Percentiles rank a stretch among this genome's conserved stretches.
Conservation (phyloP, 1,139 yeast genomes). For the Pichia sp. region DNA sequence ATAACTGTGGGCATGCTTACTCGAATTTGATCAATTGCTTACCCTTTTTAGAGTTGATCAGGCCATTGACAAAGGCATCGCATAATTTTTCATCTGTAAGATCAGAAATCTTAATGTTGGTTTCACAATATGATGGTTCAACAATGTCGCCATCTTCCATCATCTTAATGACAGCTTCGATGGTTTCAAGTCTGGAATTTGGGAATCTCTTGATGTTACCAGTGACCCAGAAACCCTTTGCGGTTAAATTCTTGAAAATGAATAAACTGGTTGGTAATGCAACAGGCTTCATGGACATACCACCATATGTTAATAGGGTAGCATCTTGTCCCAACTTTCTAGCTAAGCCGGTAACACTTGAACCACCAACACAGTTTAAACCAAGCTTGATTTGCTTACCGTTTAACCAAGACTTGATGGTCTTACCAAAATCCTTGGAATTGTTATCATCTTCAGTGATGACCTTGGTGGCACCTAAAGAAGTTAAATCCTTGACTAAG, state of each 20-base stretch:
- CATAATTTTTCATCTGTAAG: constrained; percentile 50
- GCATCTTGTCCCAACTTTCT: constrained; percentile 71
- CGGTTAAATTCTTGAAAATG: constrained; percentile 83
- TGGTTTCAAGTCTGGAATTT: constrained; percentile 56
- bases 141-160: constrained; percentile 60
- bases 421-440: constrained; percentile 60
- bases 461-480: constrained; percentile 83
- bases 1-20: too few species aligned
- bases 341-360: constrained; percentile 75
- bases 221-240: constrained; percentile 95
- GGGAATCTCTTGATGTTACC: constrained; percentile 67
- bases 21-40: constrained; percentile 29
- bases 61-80: constrained; percentile 49
- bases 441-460: constrained; percentile 84
- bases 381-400: constrained; percentile 69
- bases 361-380: constrained; percentile 92
- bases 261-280: constrained; percentile 83
- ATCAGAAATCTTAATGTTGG: constrained; percentile 40
- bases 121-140: constrained; percentile 59
- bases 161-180: constrained; percentile 60
- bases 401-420: constrained; percentile 61
- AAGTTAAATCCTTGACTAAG: constrained; percentile 53
- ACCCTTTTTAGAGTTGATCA: constrained; percentile 27
- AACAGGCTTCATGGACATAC: constrained; percentile 96
- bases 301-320: constrained; percentile 88